Conservation (phyloP, 1,139 yeast genomes). For the Fermentozyma sake region DNA sequence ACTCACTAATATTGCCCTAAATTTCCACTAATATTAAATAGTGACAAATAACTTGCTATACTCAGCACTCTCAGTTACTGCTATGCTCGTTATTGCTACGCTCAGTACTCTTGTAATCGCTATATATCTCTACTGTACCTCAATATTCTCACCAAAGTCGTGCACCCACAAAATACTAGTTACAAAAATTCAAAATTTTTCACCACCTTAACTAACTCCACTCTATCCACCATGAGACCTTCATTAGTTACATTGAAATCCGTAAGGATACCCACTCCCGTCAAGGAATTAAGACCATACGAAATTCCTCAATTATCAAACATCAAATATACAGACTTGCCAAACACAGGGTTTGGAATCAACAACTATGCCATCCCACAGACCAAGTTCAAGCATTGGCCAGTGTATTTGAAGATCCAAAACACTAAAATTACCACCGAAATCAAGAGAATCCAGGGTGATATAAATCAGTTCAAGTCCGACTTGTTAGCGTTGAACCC, state of each 20-base stretch:
- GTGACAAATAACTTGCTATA: no score
- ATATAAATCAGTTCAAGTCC: constrained; percentile 50
- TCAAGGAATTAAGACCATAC: constrained; percentile 16
- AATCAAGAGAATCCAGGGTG: constrained; percentile 61
- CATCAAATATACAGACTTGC: constrained; percentile 24
- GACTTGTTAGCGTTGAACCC: constrained; percentile 52
- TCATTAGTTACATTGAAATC: constrained; percentile 20
- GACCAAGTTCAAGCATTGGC: constrained; percentile 60
- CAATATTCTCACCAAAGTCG: no score
- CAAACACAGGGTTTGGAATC: constrained; percentile 41
- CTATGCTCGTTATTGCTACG: no score
- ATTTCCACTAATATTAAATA: no score
- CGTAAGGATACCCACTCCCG: constrained; percentile 19
- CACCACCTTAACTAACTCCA: constrained; percentile 1
- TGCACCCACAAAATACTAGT: no score
- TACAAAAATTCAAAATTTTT: constrained; percentile 2
- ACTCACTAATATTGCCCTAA: no score
- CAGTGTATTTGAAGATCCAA: constrained; percentile 59
- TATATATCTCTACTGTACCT: no score
- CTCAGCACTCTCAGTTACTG: no score
- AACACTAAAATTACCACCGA: constrained; percentile 57
- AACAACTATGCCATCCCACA: constrained; percentile 48
- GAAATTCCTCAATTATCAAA: constrained; percentile 26
- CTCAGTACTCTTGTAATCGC: no score
- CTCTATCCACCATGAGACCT: constrained; percentile 22